A percentile compares a stretch with the other conserved stretches of the same genome.
Conservation (phyloP, 805 yeast species). For the Yamadazyma nakazawae region DNA sequence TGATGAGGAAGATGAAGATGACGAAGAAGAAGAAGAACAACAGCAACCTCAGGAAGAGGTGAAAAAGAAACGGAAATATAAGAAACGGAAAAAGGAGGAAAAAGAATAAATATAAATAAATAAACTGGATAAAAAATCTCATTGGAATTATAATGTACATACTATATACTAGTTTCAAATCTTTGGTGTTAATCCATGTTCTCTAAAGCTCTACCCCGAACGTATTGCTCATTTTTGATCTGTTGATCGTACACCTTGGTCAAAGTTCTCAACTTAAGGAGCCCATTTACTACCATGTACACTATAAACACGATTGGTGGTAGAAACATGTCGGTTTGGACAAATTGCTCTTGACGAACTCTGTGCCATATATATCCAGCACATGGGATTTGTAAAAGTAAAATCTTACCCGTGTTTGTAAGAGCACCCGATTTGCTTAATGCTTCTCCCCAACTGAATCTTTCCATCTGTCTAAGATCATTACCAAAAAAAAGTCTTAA, state of each 20-base stretch:
- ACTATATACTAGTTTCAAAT: not conserved
- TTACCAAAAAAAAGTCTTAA: not conserved
- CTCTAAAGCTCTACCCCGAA: conserved; percentile 54
- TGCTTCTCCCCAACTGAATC: conserved; percentile 6
- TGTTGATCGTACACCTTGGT: conserved; percentile 32
- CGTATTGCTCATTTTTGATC: conserved; percentile 57
- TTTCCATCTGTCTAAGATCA: conserved; percentile 4
- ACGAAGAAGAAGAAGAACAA: conserved; percentile 1
- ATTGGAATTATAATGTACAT: not conserved
- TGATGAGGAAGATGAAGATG: conserved; percentile 9
- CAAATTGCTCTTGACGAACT: not conserved
- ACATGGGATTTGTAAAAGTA: not conserved
- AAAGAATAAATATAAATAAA: not conserved
- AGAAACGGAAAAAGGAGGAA: conserved; percentile 7
- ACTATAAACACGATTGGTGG: conserved; percentile 12
- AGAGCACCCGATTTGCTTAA: not conserved
- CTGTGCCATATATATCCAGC: not conserved
- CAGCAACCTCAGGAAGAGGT: conserved; percentile 4
- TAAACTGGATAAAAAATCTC: too few species aligned
- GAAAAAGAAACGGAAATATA: conserved; percentile 5
- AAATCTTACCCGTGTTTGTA: not conserved
- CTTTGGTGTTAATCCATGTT: conserved; percentile 22
- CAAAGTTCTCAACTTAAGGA: conserved; percentile 9
- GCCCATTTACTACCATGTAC: conserved; percentile 13
- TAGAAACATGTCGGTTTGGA: conserved; percentile 7